These are phyloP conservation scores for Xylariaceae sp. DNA, from an alignment of 2,329 filamentous ascomycete species.

Conservation along the genomic window DNA sequence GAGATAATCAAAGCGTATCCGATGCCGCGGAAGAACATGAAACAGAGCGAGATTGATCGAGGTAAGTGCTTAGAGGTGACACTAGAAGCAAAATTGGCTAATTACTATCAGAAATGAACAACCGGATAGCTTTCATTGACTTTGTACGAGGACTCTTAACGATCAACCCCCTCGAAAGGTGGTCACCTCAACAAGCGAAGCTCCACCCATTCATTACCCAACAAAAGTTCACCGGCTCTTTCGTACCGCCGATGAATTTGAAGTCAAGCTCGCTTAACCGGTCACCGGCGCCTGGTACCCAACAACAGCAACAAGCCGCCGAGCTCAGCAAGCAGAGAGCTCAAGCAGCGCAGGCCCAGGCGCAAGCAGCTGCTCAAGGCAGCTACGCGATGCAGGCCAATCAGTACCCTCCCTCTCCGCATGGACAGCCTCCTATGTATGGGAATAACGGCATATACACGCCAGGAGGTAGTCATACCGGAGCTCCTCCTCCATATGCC, in stretches of 20 bases:
- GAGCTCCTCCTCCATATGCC: slow-evolving; percentile 79
- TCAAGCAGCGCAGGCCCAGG: slow-evolving; percentile 71
- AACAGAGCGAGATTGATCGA: slow-evolving; percentile 93
- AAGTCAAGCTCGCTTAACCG: slow-evolving; percentile 85
- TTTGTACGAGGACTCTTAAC: slow-evolving; percentile 92
- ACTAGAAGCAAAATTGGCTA: slow-evolving; percentile 10
- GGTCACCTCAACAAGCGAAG: slow-evolving; percentile 97
- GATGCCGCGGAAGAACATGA: slow-evolving; percentile 99
- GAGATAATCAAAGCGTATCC: slow-evolving; percentile 98
- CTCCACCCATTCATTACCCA: slow-evolving; percentile 98
- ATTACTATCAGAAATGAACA: slow-evolving; percentile 83
- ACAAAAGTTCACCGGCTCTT: slow-evolving; percentile 94
- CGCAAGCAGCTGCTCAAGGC: slow-evolving; percentile 69
- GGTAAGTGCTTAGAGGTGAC: slow-evolving; percentile 61
- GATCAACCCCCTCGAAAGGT: slow-evolving; percentile 94
- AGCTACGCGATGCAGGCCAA: slow-evolving; percentile 65
- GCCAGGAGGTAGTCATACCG: slow-evolving; percentile 58
- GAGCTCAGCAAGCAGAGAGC: slow-evolving; percentile 91
- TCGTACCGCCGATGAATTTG: slow-evolving; percentile 95
- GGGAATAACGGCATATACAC: slow-evolving; percentile 84
- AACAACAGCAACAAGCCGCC: slow-evolving; percentile 95
- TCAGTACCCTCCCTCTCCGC: slow-evolving; percentile 54
- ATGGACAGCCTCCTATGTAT: slow-evolving; percentile 71
- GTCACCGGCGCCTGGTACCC: slow-evolving; percentile 89
- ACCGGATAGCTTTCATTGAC: slow-evolving; percentile 95